phyloP scores from a whole-genome alignment of 768 basidiomycete genomes.

The Calocera cornea region DNA sequence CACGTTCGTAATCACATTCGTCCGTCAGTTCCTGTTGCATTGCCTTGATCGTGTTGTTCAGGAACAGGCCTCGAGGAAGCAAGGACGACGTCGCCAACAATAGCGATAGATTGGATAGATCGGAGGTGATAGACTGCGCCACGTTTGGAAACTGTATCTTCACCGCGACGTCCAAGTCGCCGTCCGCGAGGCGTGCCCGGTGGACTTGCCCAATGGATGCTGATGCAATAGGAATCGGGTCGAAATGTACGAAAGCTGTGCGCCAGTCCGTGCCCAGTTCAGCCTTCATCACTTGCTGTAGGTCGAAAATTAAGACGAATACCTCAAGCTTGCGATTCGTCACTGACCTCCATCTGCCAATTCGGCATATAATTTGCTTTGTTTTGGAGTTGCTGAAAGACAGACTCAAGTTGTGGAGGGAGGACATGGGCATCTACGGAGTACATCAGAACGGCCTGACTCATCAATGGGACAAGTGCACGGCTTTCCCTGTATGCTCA shows the following conservation, averaged over 20 bases:
- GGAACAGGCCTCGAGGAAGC: constrained; percentile 76
- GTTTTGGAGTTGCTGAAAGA: constrained; percentile 84
- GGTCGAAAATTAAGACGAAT: constrained; percentile 14
- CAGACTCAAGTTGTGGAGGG: constrained; percentile 73
- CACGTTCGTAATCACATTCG: constrained; percentile 81
- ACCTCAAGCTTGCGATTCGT: background rate
- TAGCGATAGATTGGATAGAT: constrained; percentile 72
- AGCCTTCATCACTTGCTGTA: constrained; percentile 52
- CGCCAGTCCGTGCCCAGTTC: constrained; percentile 69
- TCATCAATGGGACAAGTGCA: background rate
- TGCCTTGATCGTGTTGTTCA: constrained; percentile 80
- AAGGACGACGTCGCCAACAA: constrained; percentile 67
- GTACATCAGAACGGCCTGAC: background rate
- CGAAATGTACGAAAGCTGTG: constrained; percentile 56
- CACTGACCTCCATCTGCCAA: constrained; percentile 84
- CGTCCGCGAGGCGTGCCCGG: constrained; percentile 44
- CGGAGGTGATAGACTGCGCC: constrained; percentile 68
- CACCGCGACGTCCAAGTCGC: constrained; percentile 26
- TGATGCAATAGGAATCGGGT: constrained; percentile 79
- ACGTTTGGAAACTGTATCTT: constrained; percentile 97
- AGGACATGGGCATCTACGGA: constrained; percentile 70
- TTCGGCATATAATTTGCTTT: constrained; percentile 98
- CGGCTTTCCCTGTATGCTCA: constrained; percentile 77
- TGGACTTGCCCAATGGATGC: constrained; percentile 98
- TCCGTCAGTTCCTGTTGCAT: constrained; percentile 82